Evolutionary conservation across 768 basidiomycete genomes (phyloP), one percentile per base, ranked within the genome.

Genomic region (Amanita pseudoporphyria): DNA sequence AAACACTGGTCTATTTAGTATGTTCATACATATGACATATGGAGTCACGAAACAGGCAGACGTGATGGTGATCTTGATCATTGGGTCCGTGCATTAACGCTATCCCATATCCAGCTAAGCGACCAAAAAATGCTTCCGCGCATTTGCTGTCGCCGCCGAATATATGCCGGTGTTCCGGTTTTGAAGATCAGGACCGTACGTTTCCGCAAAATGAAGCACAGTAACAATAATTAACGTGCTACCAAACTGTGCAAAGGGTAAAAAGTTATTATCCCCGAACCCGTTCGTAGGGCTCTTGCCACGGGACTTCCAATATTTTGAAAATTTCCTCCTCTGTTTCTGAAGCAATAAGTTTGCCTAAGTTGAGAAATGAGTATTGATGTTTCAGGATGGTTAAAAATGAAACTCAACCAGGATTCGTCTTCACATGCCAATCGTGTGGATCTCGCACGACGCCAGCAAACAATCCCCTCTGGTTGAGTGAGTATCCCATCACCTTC

Each of bases 261-360:
- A 6, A 10, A 16, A 2, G 10, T 33, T 65, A 48, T 14, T 45
- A 74, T 12, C 69, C 71, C 48, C 75, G 59, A 19, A 84, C 73
- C 19, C 88, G 78, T 58, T 90, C 79, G 60, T 82, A 81, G 1
- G 89, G 86, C 53, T 84, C 81, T 59, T 87, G 81, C 86, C 85
- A 91, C 2, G 87, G 87, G 3, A 91, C 83, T 10, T 71, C 74
- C 35, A 97, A 67, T 31, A 82, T 82, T 16, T 70, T 65, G 57
- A 96, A 92, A 31, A 97, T 94, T 54, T 92, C 87, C 59, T 82
- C 71, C 64, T 96, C 93, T 0, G 85, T 91, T 59, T 84, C 80
- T 0, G 87, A 87, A 3, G 89, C 90, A 16, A 94, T 63, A 6
- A 91, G 60, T 5, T 65, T 70, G 14, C 86, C 88, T 87, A 48